Percentiles rank a stretch among this genome's conserved stretches.
phyloP scores from a whole-genome alignment of 176 grass and related monocot genomes.

The Lolium multiflorum region DNA sequence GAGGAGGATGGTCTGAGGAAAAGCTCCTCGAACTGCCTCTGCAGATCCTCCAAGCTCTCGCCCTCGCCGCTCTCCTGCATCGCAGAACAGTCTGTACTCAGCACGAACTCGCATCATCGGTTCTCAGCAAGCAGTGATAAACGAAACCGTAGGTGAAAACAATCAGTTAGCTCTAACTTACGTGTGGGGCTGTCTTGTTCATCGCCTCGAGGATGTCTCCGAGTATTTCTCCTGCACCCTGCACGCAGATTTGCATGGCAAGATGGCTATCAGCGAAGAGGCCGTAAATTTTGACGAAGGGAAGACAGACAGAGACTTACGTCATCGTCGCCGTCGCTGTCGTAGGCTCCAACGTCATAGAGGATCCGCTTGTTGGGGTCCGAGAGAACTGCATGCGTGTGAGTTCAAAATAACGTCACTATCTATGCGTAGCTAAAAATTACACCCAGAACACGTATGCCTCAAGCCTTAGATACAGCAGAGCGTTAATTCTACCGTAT shows the following conservation, averaged over 20 bases:
- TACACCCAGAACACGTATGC: too few species aligned
- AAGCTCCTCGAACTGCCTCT: conserved; percentile 69
- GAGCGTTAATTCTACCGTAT: too few species aligned
- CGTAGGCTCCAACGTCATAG: conserved; percentile 75
- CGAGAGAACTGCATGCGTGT: conserved; percentile 56
- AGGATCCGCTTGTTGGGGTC: conserved; percentile 75
- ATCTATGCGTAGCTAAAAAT: background rate
- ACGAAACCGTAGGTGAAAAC: background rate
- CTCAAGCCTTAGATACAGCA: too few species aligned
- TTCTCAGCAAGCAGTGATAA: too few species aligned
- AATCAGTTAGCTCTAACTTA: background rate
- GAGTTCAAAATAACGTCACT: conserved; percentile 8
- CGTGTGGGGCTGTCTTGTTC: conserved; percentile 38
- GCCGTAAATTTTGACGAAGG: background rate
- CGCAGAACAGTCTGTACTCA: background rate
- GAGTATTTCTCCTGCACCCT: conserved; percentile 66
- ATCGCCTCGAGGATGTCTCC: conserved; percentile 72
- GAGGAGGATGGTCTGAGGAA: conserved; percentile 52
- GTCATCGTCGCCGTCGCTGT: conserved; percentile 55
- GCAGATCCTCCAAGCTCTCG: conserved; percentile 63
- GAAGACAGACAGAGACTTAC: background rate
- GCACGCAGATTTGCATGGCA: background rate
- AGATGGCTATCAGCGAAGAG: background rate
- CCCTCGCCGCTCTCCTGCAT: conserved; percentile 20
- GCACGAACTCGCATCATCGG: background rate